Evolutionary conservation across 116 monocot species (phyloP).

Genomic region (Zostera marina): DNA sequence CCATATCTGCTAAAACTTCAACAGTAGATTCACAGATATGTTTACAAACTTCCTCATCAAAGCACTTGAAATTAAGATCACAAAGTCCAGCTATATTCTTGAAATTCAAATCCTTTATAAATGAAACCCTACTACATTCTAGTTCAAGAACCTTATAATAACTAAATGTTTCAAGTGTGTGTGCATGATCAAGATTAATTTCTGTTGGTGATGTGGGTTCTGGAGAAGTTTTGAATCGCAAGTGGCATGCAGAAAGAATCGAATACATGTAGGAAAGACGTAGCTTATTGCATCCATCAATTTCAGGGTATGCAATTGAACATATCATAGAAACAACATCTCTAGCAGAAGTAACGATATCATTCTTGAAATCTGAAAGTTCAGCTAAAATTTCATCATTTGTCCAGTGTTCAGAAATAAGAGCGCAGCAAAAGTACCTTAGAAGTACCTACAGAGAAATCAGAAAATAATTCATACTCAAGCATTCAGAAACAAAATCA

Average conservation of each 20-base stretch:
- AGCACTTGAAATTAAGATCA: slow-evolving; percentile 66
- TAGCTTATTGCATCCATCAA: slow-evolving; percentile 64
- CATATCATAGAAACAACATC: slow-evolving; percentile 58
- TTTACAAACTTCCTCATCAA: slow-evolving; percentile 56
- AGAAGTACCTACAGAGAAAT: slow-evolving; percentile 42
- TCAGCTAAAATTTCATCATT: slow-evolving; percentile 81
- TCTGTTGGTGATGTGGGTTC: slow-evolving; percentile 16
- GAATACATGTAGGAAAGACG: slow-evolving; percentile 70
- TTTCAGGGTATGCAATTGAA: slow-evolving; percentile 53
- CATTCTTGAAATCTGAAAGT: slow-evolving; percentile 63
- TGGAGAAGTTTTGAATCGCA: slow-evolving; percentile 24
- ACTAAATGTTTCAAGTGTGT: slow-evolving; percentile 37
- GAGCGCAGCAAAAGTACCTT: slow-evolving; percentile 51
- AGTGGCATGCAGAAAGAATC: slow-evolving; percentile 64
- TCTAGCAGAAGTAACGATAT: slow-evolving; percentile 45
- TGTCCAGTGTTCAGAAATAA: slow-evolving; percentile 72
- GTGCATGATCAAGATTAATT: slow-evolving; percentile 16
- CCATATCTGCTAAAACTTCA: slow-evolving; percentile 53
- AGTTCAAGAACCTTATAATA: slow-evolving; percentile 73
- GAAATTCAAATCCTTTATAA: slow-evolving; percentile 57
- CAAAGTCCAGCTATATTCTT: slow-evolving; percentile 62
- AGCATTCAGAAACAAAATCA: not conserved
- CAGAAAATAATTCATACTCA: not conserved
- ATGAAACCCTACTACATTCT: slow-evolving; percentile 55
- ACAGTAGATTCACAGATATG: slow-evolving; percentile 58